Evolutionary conservation across 1,284 basidiomycete genomes (phyloP), one percentile per base, ranked within the genome.

Genomic region (Leccinum fuscescens): DNA sequence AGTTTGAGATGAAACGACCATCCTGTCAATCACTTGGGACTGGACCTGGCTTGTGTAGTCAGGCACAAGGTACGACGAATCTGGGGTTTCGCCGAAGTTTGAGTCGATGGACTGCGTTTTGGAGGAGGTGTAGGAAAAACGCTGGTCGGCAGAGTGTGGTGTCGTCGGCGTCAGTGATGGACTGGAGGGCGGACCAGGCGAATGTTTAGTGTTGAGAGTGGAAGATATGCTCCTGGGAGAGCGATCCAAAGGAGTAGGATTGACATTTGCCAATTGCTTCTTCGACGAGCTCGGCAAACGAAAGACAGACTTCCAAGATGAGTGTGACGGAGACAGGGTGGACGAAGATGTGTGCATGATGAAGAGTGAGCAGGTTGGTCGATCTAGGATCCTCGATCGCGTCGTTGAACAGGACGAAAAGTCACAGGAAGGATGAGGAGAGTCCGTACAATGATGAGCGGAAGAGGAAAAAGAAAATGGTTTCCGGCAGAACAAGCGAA

Each of bases 91-190:
- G 55, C 50, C 72, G 35, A 67, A 71, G 70, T 82, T 82, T 2
- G 86, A 89, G 68, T 88, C 87, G 65, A 79, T 86, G 9, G 88
- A 89, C 63, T 83, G 82, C 0, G 86, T 85, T 65, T 83, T 83
- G 46, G 88, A 89, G 9, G 89, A 90, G 69, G 85, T 87, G 74
- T 83, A 89, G 5, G 89, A 90, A 48, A 82, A 86, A 54, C 88
- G 81, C 58, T 83, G 82, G 73, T 85, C 61, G 72, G 78, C 58
- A 49, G 77, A 74, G 31, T 77, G 71, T 57, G 80, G 76, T 17
- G 82, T 79, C 22, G 77, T 75, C 24, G 84, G 84, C 14, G 82
- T 80, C 59, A 84, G 77, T 12, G 82, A 78, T 49, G 80, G 71
- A 54, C 77, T 81, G 46, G 79, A 72, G 35, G 81, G 76, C 58